Evolutionary conservation across 495 filamentous ascomycete genomes (phyloP).

Genomic region (Chaetomidium leptoderma): DNA sequence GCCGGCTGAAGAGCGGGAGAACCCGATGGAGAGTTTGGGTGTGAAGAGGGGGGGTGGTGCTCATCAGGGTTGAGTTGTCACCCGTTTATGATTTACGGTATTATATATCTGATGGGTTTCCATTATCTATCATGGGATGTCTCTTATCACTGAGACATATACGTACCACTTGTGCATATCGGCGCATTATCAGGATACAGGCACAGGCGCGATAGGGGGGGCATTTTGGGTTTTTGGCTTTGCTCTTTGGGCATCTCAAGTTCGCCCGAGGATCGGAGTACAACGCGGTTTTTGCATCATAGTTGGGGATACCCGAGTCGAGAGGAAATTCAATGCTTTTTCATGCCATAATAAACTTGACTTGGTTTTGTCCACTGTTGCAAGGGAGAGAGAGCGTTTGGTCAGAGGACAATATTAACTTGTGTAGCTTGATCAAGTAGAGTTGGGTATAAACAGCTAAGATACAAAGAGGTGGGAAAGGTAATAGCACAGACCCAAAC

Average conservation of each 20-base stretch:
- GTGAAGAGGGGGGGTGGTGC: not conserved
- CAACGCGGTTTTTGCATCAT: too few species aligned
- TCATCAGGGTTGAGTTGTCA: not conserved
- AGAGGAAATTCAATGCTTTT: not conserved
- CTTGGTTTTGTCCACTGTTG: not conserved
- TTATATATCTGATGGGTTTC: not conserved
- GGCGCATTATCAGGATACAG: not conserved
- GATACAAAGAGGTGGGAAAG: not conserved
- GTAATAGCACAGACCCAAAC: not conserved
- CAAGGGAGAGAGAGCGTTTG: not conserved
- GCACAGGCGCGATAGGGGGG: not conserved
- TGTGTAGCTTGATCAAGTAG: too few species aligned
- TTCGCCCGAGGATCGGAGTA: too few species aligned
- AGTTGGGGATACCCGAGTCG: not conserved
- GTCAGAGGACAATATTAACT: too few species aligned
- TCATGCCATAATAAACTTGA: not conserved
- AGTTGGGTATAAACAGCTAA: not conserved
- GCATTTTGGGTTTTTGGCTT: not conserved
- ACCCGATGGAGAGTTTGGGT: slow-evolving; percentile 20
- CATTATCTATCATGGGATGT: not conserved
- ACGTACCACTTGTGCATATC: not conserved
- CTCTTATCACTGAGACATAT: too few species aligned
- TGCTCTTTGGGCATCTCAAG: not conserved
- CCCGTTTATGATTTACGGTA: slow-evolving; percentile 3
- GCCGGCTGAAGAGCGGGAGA: slow-evolving; percentile 33